Base-by-base conservation (phyloP, 1,139 yeast species). In the Scheffersomyces lignicola region DNA sequence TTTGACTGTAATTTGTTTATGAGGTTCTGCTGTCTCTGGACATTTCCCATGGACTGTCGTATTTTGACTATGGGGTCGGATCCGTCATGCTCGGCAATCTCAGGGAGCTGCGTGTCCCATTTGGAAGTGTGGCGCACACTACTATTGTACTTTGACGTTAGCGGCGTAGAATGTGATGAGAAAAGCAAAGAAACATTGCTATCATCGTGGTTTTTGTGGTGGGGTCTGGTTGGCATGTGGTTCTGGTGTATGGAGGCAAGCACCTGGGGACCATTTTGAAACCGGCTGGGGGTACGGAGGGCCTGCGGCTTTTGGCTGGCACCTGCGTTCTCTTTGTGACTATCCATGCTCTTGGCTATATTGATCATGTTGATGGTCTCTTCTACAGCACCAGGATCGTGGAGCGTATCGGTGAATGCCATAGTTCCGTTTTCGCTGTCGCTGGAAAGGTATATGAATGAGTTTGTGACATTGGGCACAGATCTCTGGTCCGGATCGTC, bases 381-480 rank as follows among this genome's bases (percentile, higher is more conserved):
- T 23, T 23, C 26, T 6, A 9, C 5, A 11, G 10, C 10, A 23
- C 5, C 10, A 6, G 8, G 11, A 9, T 9, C 26, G 13, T 23
- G 11, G 11, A 23, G 6, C 6, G 26, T 23, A 7, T 23, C 26
- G 13, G 26, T 7, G 10, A 11, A 23, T 9, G 14, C 26, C 6
- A 12, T 11, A 58, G 67, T 24, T 64, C 72, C 17, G 60, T 69
- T 14, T 69, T 69, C 45, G 60, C 69, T 43, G 48, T 66, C 33
- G 53, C 67, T 33, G 65, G 64, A 47, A 45, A 42, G 31, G 44
- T 46, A 35, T 56, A 52, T 24, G 29, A 7, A 26, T 5, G 29
- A 26, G 13, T 26, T 15, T 11, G 29, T 26, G 5, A 15, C 13
- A 10, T 13, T 16, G 11, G n/a, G 7, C 5, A 14, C n/a, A 12